These are phyloP conservation scores for Nicotiana rustica DNA, from an alignment of 305 asterid species.

Conservation along the genomic window DNA sequence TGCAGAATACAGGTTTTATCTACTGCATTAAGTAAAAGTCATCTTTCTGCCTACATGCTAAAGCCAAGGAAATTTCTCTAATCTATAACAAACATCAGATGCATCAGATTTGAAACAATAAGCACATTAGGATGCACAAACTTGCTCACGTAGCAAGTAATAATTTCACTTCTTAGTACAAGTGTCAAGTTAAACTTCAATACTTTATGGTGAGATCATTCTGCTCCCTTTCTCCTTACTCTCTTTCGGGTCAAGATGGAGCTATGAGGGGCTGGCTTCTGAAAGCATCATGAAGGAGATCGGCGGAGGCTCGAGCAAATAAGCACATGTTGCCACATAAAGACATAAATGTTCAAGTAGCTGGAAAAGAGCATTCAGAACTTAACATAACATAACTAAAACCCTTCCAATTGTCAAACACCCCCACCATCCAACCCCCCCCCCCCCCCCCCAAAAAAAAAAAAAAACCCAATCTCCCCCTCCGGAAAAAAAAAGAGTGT, in stretches of 20 bases:
- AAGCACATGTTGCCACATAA: slow-evolving; percentile 14
- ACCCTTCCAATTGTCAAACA: not conserved
- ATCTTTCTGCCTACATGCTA: slow-evolving; percentile 21
- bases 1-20: slow-evolving; percentile 15
- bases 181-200: not conserved
- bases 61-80: slow-evolving; percentile 19
- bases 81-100: slow-evolving; percentile 19
- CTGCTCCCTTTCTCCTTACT: not conserved
- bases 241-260: not conserved
- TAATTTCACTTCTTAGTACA: slow-evolving; percentile 24
- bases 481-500: not conserved
- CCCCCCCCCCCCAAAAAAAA: no score
- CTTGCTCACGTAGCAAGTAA: not conserved
- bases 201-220: not conserved
- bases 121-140: slow-evolving; percentile 27
- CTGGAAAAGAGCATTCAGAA: not conserved
- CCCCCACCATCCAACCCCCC: no score
- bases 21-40: not conserved
- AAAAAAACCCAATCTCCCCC: not conserved
- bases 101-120: slow-evolving; percentile 13
- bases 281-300: slow-evolving; percentile 17
- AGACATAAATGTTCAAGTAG: slow-evolving; percentile 20
- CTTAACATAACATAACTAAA: not conserved
- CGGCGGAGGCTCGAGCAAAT: not conserved
- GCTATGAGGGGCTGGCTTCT: slow-evolving; percentile 19